Evolutionary conservation across 176 grass and related monocot species (phyloP), one percentile per base, ranked within the genome.

Genomic region (Chloris gayana): DNA sequence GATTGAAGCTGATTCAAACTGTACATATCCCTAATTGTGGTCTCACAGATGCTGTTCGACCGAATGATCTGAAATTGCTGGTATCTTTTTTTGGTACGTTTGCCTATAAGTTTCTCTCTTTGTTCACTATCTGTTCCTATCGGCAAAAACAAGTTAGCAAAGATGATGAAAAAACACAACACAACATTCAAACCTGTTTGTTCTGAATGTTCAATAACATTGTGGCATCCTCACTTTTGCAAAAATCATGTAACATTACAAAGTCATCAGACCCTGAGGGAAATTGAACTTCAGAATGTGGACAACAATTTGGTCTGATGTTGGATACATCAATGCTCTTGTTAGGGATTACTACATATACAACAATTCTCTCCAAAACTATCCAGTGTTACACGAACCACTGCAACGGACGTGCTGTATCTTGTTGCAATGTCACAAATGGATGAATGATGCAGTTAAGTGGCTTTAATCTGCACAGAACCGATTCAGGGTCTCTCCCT

Each of bases 321-420:
- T 74, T 67, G 50, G 60, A 78, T 60, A 70, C 71, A 54, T 30
- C 53, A 3, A 78, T 78, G 60, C 62, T 61, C 60, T 29, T 71
- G 88, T 89, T 89, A 89, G 79, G 79, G 79, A 78, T 89, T 86
- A 86, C 83, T 89, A 86, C 83, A 89, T 59, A 82, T 47, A 75
- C 25, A 59, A 60, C 24, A 80, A 76, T 81, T 38, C 77, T 85
- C 49, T 67, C 24, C 49, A 82, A 89, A 74, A 70, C 14, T 67
- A 74, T 24, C 34, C 35, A 10, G 45, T 53, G 35, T 74, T 24
- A 21, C 14, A 38, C 6, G 21, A 50, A 69, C 14, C 74, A 62
- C 7, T 24, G 15, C 39, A 17, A 19, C 30, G 6, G 9, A 14
- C 1, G 4, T 34, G 29, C 9, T 22, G 47, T 82, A 24, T 77